Evolutionary conservation across 805 yeast species (phyloP).

Genomic region (Metschnikowia hibisci): DNA sequence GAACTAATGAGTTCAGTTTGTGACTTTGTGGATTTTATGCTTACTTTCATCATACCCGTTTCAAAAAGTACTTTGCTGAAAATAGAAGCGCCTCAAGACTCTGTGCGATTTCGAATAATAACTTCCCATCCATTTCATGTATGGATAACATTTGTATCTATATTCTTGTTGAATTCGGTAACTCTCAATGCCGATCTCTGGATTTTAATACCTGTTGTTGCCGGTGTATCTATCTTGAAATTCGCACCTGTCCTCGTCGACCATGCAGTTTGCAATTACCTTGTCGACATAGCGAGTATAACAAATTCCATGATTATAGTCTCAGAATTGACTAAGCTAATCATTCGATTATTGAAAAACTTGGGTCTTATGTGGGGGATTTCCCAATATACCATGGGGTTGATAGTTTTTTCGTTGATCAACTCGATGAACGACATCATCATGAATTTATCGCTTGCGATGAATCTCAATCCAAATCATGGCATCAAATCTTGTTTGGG

Average conservation of each 20-base stretch:
- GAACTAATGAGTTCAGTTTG: neutral
- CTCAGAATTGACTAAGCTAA: slow-evolving; percentile 23
- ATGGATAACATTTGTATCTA: slow-evolving; percentile 3
- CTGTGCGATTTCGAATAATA: slow-evolving; percentile 7
- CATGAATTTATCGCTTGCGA: slow-evolving; percentile 46
- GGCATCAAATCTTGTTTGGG: slow-evolving; percentile 55
- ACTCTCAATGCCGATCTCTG: slow-evolving; percentile 3
- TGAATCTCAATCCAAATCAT: slow-evolving; percentile 31
- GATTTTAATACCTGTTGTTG: slow-evolving; percentile 1
- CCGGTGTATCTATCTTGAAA: slow-evolving; percentile 1
- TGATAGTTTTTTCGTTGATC: slow-evolving; percentile 46
- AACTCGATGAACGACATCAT: slow-evolving; percentile 52
- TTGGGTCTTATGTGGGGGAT: slow-evolving; percentile 42
- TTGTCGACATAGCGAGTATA: slow-evolving; percentile 18
- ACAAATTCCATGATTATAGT: slow-evolving; percentile 24
- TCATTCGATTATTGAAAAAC: slow-evolving; percentile 36
- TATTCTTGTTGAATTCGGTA: slow-evolving; percentile 3
- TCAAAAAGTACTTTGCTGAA: slow-evolving; percentile 5
- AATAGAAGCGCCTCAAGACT: neutral
- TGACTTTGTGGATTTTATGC: slow-evolving; percentile 3
- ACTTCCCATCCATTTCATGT: slow-evolving; percentile 18
- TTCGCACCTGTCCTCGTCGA: slow-evolving; percentile 3
- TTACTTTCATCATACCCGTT: slow-evolving; percentile 10
- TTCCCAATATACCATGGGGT: slow-evolving; percentile 46
- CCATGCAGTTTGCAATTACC: slow-evolving; percentile 7